These are phyloP conservation scores for Cercospora citrullina DNA, from an alignment of 2,329 filamentous ascomycete species.

Conservation along the genomic window DNA sequence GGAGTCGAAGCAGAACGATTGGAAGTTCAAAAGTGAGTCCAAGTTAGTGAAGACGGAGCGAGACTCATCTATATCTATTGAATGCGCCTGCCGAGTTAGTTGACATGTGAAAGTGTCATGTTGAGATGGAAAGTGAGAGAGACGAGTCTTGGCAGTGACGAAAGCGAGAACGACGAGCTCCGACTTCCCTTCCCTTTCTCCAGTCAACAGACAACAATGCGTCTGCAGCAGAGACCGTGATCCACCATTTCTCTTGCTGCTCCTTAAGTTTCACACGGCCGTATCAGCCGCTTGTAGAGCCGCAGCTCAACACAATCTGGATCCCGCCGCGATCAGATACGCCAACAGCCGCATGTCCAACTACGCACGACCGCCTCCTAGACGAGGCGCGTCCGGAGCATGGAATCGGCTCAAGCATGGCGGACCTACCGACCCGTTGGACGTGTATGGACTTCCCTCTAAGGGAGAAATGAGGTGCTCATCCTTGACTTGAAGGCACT, in stretches of 20 bases:
- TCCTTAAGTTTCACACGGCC: background rate
- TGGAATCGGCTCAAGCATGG: constrained; percentile 71
- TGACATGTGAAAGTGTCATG: constrained; percentile 14
- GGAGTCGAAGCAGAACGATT: no score
- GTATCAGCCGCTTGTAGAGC: background rate
- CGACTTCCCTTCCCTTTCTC: background rate
- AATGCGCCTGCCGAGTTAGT: background rate
- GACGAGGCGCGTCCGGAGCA: constrained; percentile 52
- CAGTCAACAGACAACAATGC: background rate
- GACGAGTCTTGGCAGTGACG: background rate
- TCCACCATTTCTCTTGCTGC: background rate
- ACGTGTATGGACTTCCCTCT: constrained; percentile 80
- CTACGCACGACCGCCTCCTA: constrained; percentile 33
- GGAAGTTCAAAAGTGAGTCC: background rate
- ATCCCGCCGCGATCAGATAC: constrained; percentile 3
- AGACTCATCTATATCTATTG: background rate
- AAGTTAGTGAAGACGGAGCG: background rate
- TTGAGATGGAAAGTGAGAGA: constrained; percentile 1
- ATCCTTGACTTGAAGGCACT: background rate
- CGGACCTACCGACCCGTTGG: constrained; percentile 72
- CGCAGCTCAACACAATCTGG: background rate
- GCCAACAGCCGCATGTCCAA: constrained; percentile 24
- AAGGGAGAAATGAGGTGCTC: constrained; percentile 82
- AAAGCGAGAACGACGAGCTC: constrained; percentile 12
- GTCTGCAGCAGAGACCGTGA: background rate